Evolutionary conservation across 1,139 yeast genomes (phyloP).

Genomic region (Yamadazyma dendronema): DNA sequence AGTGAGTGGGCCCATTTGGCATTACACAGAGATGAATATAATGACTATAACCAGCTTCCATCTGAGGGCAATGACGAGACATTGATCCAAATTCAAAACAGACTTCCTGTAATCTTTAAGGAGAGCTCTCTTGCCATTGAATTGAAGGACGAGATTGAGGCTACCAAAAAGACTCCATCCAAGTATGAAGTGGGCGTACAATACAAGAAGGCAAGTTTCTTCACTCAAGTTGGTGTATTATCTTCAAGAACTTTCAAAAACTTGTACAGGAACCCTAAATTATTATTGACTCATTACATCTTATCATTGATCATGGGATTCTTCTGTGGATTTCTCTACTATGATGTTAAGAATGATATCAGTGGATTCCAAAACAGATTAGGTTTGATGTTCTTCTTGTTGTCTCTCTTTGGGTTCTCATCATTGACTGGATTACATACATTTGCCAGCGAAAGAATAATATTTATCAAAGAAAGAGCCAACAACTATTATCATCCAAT

Average conservation of each 20-base stretch:
- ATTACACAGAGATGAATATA: constrained; percentile 73
- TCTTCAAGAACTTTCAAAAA: constrained; percentile 89
- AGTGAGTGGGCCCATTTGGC: constrained; percentile 90
- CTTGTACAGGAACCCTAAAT: constrained; percentile 85
- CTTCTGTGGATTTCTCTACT: constrained; percentile 85
- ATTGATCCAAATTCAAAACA: constrained; percentile 30
- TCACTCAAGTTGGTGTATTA: constrained; percentile 64
- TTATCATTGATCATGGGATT: constrained; percentile 73
- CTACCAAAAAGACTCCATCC: constrained; percentile 28
- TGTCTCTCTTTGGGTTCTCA: constrained; percentile 91
- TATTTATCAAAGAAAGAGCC: constrained; percentile 88
- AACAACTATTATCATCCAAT: constrained; percentile 89
- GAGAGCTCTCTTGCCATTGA: constrained; percentile 52
- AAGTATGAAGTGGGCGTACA: constrained; percentile 36
- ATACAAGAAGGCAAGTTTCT: constrained; percentile 53
- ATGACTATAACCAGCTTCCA: constrained; percentile 18
- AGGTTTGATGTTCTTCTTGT: constrained; percentile 85
- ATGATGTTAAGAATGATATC: constrained; percentile 79
- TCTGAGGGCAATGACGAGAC: constrained; percentile 28
- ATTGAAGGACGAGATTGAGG: constrained; percentile 47
- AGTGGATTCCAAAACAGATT: constrained; percentile 95
- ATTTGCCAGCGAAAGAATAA: constrained; percentile 82
- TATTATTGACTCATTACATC: constrained; percentile 77
- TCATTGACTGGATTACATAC: constrained; percentile 89
- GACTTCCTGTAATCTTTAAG: constrained; percentile 40